Base-by-base conservation (phyloP, 2,329 filamentous ascomycete species). In the Coniochaeta sp. region DNA sequence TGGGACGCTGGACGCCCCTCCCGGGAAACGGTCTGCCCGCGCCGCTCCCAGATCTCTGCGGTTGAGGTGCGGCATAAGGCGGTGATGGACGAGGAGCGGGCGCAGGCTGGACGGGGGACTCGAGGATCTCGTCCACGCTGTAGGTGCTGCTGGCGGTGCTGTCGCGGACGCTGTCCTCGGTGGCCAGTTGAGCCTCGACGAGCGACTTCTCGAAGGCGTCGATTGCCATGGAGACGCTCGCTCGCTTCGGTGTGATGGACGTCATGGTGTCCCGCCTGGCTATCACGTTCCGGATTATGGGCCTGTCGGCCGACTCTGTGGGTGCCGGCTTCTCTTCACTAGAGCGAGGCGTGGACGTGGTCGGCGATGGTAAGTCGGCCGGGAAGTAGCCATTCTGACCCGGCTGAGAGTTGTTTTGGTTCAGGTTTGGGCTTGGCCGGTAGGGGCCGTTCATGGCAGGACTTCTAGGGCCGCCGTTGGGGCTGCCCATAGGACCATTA, bases 211-310 rank as follows among this genome's bases (percentile, higher is more conserved):
- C 72, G 7, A 74, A 60, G 59, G 73, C 71, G 36, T 81, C 77
- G 14, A 82, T 72, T 60, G 77, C 76, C 71, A 79, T 78, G 4
- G 77, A 76, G 59, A 83, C 72, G 64, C 81, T 84, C 54, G 74
- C 73, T 38, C 78, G 73, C 22, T 76, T 73, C 1, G 79, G 73
- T 0, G 75, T 73, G 62, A 75, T 74, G 22, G 80, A 76, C 0
- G 78, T 78, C 16, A 81, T 65, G 1, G 80, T 82, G 50, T 84
- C 80, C 34, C 81, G 78, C 67, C 78, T 80, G 3, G 81, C 79
- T n/a, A 67, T 64, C 0, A 81, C 77, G 50, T 77, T 77, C 36
- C 75, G 77, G 43, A 83, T 78, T 5, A 81, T 69, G 1, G 80
- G 79, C 31, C 70, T 64, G 34, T 68, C 61, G n/a, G 64, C 33